Conservation (phyloP, 2,329 filamentous ascomycete genomes). For the Bipolaris victoriae region DNA sequence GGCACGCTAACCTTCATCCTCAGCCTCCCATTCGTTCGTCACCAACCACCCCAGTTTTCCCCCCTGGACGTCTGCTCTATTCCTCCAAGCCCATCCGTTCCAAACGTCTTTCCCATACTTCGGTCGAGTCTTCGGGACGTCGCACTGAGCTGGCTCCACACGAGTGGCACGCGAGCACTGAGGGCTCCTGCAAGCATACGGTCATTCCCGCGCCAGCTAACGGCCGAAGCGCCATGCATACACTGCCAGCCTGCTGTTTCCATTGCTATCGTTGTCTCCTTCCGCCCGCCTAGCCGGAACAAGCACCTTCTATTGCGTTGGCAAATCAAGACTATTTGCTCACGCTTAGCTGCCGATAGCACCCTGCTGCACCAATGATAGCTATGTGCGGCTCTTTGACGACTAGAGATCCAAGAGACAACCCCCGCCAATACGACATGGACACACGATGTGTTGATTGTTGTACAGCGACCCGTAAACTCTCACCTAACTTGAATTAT, state of each 20-base stretch:
- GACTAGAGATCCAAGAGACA: not conserved
- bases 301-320: constrained; percentile 8
- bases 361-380: constrained; percentile 26
- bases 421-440: constrained; percentile 11
- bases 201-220: not conserved
- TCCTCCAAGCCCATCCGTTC: not conserved
- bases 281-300: constrained; percentile 29
- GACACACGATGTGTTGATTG: constrained; percentile 4
- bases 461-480: not conserved
- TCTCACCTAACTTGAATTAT: not conserved
- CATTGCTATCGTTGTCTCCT: constrained; percentile 26
- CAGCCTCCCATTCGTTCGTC: constrained; percentile 7
- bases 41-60: constrained; percentile 1
- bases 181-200: not conserved
- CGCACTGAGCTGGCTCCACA: constrained; percentile 1
- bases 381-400: constrained; percentile 15
- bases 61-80: not conserved
- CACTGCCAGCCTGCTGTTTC: constrained; percentile 11
- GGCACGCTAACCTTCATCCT: constrained; percentile 5
- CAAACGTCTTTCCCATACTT: not conserved
- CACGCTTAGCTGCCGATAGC: constrained; percentile 26
- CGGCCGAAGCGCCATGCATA: constrained; percentile 11
- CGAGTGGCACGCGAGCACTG: constrained; percentile 7
- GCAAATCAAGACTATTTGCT: constrained; percentile 40
- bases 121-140: constrained; percentile 11